Conservation (phyloP, 768 basidiomycete genomes). For the Dictyophora rubrovolvata region DNA sequence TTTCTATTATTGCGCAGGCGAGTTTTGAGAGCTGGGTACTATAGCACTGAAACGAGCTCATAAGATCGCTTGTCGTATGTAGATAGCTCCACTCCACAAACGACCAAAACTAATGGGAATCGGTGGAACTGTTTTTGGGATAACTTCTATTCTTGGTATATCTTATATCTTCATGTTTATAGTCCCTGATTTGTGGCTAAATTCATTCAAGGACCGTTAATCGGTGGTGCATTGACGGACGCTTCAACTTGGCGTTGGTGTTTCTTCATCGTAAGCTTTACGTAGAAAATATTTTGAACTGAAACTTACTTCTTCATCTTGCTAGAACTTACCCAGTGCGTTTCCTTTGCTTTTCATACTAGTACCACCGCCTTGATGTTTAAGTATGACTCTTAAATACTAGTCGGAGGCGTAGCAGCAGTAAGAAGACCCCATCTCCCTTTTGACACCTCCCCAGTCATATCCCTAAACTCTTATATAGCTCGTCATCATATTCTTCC, state of each 20-base stretch:
- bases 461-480: too few relatives aligned
- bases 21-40: too few relatives aligned
- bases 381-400: not conserved
- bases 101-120: conserved; percentile 29
- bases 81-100: conserved; percentile 21
- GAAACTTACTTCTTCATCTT: too few relatives aligned
- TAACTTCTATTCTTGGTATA: conserved; percentile 19
- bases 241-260: conserved; percentile 28
- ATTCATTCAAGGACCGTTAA: conserved; percentile 14
- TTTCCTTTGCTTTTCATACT: not conserved
- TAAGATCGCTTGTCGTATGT: too few relatives aligned
- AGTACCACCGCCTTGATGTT: too few relatives aligned
- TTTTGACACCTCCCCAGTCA: not conserved
- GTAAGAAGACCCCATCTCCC: not conserved
- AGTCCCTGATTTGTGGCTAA: conserved; percentile 19
- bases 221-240: conserved; percentile 5
- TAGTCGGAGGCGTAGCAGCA: conserved; percentile 8
- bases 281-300: too few relatives aligned
- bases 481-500: conserved; percentile 23
- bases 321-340: conserved; percentile 11
- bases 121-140: conserved; percentile 30
- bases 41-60: too few relatives aligned
- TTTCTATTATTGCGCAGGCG: conserved; percentile 14
- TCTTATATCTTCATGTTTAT: conserved; percentile 6
- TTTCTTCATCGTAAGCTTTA: conserved; percentile 14